Percentiles rank a stretch among this genome's conserved stretches.
Evolutionary conservation across 768 basidiomycete genomes (phyloP).

Genomic region (Auriscalpium microsporum): DNA sequence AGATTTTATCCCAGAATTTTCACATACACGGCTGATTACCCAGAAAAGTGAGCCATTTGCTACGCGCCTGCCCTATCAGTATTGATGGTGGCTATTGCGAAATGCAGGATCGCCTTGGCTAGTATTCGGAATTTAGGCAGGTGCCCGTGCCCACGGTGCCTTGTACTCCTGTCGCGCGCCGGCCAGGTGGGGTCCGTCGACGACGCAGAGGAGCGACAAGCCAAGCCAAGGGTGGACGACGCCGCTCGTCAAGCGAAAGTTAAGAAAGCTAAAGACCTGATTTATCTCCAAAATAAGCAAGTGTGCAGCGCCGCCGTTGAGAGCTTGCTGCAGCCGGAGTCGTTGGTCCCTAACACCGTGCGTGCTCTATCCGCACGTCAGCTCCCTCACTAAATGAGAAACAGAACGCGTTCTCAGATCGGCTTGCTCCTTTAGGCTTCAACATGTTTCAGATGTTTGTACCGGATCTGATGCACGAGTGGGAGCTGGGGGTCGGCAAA

Average conservation of each 20-base stretch:
- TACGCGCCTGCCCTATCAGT: too few relatives aligned
- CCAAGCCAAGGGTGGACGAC: background rate
- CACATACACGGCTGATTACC: constrained; percentile 24
- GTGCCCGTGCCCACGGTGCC: background rate
- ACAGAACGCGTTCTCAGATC: background rate
- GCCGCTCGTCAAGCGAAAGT: background rate
- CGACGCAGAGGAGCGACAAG: background rate
- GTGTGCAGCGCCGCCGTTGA: background rate
- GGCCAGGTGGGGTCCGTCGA: background rate
- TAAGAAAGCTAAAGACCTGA: background rate
- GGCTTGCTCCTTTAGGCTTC: background rate
- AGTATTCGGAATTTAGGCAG: background rate
- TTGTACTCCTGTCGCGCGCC: background rate
- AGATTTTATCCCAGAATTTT: constrained; percentile 17
- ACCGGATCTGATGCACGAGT: constrained; percentile 2
- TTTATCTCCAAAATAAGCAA: background rate
- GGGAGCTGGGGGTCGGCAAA: background rate
- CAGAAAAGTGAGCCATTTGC: constrained; percentile 10
- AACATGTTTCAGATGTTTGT: background rate
- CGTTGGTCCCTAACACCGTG: background rate
- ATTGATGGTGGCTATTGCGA: too few relatives aligned
- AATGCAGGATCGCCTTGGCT: background rate
- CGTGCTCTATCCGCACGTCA: too few relatives aligned
- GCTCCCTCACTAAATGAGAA: background rate
- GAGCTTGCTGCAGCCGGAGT: background rate